Evolutionary conservation across 169 alveolate genomes (phyloP).

Genomic region (Eimeria praecox): DNA sequence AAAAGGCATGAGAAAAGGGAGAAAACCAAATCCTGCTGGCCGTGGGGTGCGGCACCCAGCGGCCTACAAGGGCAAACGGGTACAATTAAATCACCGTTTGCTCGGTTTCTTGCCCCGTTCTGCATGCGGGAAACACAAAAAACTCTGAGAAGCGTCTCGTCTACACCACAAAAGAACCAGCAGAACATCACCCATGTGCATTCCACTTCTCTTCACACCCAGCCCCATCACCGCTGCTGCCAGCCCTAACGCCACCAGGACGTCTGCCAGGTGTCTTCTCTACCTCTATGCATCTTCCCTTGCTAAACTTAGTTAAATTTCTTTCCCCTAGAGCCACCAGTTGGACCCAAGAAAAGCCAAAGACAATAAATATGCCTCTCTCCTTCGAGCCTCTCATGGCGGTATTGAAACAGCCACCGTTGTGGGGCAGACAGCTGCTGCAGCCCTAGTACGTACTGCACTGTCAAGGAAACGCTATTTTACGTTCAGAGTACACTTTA

Average conservation of each 20-base stretch:
- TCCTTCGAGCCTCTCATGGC: background rate
- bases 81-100: no score
- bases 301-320: no score
- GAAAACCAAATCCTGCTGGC: background rate
- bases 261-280: no score
- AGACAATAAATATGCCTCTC: background rate
- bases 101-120: background rate
- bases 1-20: background rate
- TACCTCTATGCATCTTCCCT: no score
- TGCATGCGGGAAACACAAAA: slow-evolving; percentile 3
- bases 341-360: no score
- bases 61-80: background rate
- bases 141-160: background rate
- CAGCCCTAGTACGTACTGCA: background rate
- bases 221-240: slow-evolving; percentile 49
- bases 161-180: background rate
- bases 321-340: background rate
- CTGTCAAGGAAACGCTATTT: background rate
- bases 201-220: background rate
- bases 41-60: slow-evolving; percentile 57
- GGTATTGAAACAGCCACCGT: background rate
- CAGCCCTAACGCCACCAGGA: background rate
- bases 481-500: background rate
- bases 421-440: background rate
- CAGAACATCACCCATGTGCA: background rate